Base-by-base conservation (phyloP, 768 basidiomycete species). In the Piloderma croceum region DNA sequence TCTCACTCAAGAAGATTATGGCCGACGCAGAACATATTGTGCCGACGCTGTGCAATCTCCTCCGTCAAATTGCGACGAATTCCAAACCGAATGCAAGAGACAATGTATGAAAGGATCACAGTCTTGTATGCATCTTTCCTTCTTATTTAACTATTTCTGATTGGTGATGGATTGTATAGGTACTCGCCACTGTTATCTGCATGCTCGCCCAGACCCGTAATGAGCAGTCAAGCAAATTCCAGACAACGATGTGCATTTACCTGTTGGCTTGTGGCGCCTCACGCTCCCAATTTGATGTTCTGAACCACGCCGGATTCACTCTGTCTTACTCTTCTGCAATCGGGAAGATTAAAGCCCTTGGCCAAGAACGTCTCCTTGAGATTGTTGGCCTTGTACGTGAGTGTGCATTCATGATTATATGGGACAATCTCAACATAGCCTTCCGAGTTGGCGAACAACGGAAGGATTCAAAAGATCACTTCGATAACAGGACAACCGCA, bases 381-480 rank as follows among this genome's bases (percentile, higher is more conserved):
- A 47, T 46, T n/a, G 34, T 31, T 7, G 1, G 13, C 17, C 11
- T 38, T 17, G 22, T 38, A 11, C 13, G 24, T 11, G 12, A 38
- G 12, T 11, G 18, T 11, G 18, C 37, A 25, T 19, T 17, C 22
- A 6, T 53, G 53, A 32, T 58, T 18, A 45, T 56, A 6, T 60
- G 57, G 57, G 60, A 60, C 33, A 62, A 61, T 29, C 29, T 59
- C 23, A 60, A 59, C 44, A 58, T 61, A 20, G 50, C 53, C 1
- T 56, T 56, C 36, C 38, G 39, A 6, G 55, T 61, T 23, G 46
- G 34, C 5, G 42, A 58, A 29, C 55, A 60, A 34, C 48, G 59
- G 2, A 18, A 33, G 6, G 45, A 56, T 24, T 47, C 49, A 2
- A 55, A 57, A 32, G 53, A 58, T 35, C 49, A 51, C 20, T 61